Conservation (phyloP, 345 rosid genomes). For the Gossypium thurberi region DNA sequence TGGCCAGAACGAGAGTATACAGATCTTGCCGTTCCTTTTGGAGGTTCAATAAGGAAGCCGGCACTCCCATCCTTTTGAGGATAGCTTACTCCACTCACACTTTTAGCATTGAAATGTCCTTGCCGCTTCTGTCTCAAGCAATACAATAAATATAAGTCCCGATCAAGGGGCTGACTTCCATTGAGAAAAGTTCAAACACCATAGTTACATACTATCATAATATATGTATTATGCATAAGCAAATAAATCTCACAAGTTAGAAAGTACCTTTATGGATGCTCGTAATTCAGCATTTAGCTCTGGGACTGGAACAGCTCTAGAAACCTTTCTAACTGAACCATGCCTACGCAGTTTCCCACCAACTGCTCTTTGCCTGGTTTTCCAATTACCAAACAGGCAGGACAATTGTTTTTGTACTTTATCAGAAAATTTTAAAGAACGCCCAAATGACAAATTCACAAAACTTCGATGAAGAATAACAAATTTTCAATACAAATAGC, state of each 20-base stretch:
- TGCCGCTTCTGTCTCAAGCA: conserved; percentile 40
- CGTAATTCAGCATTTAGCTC: background rate
- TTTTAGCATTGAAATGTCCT: conserved; percentile 31
- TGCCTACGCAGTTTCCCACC: conserved; percentile 30
- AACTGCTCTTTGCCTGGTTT: conserved; percentile 25
- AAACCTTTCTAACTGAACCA: conserved; percentile 27
- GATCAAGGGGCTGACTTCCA: background rate
- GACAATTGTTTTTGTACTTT: background rate
- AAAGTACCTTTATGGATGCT: conserved; percentile 26
- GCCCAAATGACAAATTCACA: too few species aligned
- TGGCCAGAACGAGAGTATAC: conserved; percentile 25
- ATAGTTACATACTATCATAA: background rate
- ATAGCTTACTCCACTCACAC: conserved; percentile 34
- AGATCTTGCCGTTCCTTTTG: conserved; percentile 28
- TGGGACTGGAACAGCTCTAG: background rate
- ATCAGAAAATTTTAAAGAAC: background rate
- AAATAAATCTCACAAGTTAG: background rate
- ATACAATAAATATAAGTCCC: background rate
- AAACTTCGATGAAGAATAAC: background rate
- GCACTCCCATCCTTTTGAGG: conserved; percentile 41
- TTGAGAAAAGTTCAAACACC: background rate
- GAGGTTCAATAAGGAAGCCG: conserved; percentile 40
- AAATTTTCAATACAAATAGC: background rate
- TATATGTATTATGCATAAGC: background rate
- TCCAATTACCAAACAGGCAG: conserved; percentile 2